Conservation (phyloP, 768 basidiomycete genomes). For the Tricholomella constricta region DNA sequence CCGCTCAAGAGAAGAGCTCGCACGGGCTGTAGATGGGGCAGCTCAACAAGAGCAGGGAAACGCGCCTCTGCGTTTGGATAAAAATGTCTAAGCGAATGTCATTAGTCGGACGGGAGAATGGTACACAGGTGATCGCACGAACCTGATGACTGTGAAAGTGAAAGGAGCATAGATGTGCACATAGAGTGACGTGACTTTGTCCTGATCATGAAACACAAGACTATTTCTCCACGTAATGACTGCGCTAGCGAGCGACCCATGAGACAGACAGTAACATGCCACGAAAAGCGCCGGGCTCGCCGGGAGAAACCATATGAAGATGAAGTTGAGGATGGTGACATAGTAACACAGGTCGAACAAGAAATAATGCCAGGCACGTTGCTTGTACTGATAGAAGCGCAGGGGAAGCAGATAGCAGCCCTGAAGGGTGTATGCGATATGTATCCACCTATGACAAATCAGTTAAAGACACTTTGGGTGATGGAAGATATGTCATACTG, state of each 20-base stretch:
- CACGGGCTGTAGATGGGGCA: slow-evolving; percentile 71
- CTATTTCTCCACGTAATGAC: slow-evolving; percentile 99
- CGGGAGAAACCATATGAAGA: slow-evolving; percentile 92
- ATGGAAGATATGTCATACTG: slow-evolving; percentile 53
- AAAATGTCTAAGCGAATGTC: slow-evolving; percentile 64
- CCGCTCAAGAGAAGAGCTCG: slow-evolving; percentile 78
- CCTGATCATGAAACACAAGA: slow-evolving; percentile 95
- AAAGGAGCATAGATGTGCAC: slow-evolving; percentile 94
- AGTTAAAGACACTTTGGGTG: slow-evolving; percentile 10
- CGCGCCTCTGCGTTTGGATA: slow-evolving; percentile 78
- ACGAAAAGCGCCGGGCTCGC: slow-evolving; percentile 76
- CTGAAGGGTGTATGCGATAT: slow-evolving; percentile 82
- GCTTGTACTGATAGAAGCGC: slow-evolving; percentile 87
- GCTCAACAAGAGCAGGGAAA: slow-evolving; percentile 80
- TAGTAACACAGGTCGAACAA: slow-evolving; percentile 93
- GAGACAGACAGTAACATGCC: slow-evolving; percentile 90
- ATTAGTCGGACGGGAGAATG: neutral
- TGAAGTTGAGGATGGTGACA: slow-evolving; percentile 85
- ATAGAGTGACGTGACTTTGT: slow-evolving; percentile 95
- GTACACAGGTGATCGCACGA: slow-evolving; percentile 20
- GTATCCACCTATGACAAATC: slow-evolving; percentile 70
- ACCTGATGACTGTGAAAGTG: slow-evolving; percentile 90
- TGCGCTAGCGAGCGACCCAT: slow-evolving; percentile 89
- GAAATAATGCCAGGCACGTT: slow-evolving; percentile 93
- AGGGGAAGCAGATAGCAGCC: slow-evolving; percentile 78